Conservation (phyloP, 2,329 filamentous ascomycete species). For the Sporothrix schenckii region DNA sequence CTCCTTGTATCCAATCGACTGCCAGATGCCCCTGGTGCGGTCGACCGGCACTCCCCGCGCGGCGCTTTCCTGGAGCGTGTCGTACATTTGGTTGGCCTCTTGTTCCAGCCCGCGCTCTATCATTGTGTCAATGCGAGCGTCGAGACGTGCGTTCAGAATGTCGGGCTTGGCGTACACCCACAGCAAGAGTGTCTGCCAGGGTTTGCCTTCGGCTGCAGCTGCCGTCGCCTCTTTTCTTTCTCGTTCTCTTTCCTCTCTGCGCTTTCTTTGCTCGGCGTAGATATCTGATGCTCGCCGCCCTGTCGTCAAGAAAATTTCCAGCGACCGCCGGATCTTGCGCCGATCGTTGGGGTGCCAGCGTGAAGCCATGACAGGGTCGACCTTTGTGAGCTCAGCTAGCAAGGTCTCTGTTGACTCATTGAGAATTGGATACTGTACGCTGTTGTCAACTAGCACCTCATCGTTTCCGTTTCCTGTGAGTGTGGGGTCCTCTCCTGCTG, state of each 20-base stretch:
- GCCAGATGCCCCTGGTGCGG: slow-evolving; percentile 84
- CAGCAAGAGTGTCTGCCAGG: slow-evolving; percentile 68
- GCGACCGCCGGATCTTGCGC: slow-evolving; percentile 83
- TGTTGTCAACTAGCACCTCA: neutral
- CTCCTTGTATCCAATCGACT: slow-evolving; percentile 95
- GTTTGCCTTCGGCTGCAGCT: neutral
- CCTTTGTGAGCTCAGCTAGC: slow-evolving; percentile 69
- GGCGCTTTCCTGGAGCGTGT: slow-evolving; percentile 44
- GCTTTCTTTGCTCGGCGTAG: slow-evolving; percentile 72
- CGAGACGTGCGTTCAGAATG: slow-evolving; percentile 68
- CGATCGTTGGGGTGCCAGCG: slow-evolving; percentile 93
- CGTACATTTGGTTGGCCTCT: slow-evolving; percentile 54
- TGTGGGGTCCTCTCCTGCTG: slow-evolving; percentile 34
- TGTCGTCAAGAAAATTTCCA: slow-evolving; percentile 86
- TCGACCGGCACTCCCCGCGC: slow-evolving; percentile 63
- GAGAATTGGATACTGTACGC: slow-evolving; percentile 67
- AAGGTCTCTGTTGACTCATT: slow-evolving; percentile 71
- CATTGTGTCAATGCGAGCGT: slow-evolving; percentile 84
- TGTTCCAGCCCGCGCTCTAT: slow-evolving; percentile 57
- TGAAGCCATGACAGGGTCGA: slow-evolving; percentile 87
- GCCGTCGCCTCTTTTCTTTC: neutral
- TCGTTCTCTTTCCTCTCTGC: slow-evolving; percentile 34
- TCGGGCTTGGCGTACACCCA: slow-evolving; percentile 82
- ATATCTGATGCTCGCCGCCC: slow-evolving; percentile 81
- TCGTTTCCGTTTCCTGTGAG: slow-evolving; percentile 33